Base-by-base conservation (phyloP, 2,329 filamentous ascomycete genomes). In the Xylaria sp. region DNA sequence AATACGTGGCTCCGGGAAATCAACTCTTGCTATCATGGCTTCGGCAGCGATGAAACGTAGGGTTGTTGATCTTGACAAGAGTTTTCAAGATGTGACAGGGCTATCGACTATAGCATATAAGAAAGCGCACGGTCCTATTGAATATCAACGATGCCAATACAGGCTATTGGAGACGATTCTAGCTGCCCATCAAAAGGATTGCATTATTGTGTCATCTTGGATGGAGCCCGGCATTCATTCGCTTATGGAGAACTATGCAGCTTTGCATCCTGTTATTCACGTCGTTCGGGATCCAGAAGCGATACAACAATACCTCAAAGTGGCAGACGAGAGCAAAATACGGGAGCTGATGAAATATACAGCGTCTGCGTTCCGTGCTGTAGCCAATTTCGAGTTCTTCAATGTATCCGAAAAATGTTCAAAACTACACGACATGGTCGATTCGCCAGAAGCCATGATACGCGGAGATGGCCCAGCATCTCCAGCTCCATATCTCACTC, bases 321-420 rank as follows among this genome's bases (percentile, higher is more conserved):
- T 86, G n/a, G 83, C 83, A 73, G 84, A 89, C 59, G 80, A 85
- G 33, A 81, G 83, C 44, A 88, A 87, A 72, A 83, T 90, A 1
- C 81, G 84, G 51, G 87, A 87, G 54, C 82, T 93, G 6, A 79
- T 92, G 31, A 83, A 85, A 20, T 84, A 86, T 15, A 88, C 85
- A 71, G 84, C 83, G 26, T 81, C 84, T 1, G 85, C 91, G 17
- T 89, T 92, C 72, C 84, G 90, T 58, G 84, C 84, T 1, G 92
- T 89, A 75, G 90, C 90, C 11, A 93, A 92, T 72, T 87, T 91
- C 70, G 92, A 94, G 75, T 94, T 93, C 77, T 93, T 89, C 81
- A 93, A 93, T 73, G 82, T 92, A 17, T 90, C 90, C 1, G 90
- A 93, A 75, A 82, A 80, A 20, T 77, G 76, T 5, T 75, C 80